Base-by-base conservation (phyloP, 164 flowering plant species). In the Tetrastigma voinierianum region DNA sequence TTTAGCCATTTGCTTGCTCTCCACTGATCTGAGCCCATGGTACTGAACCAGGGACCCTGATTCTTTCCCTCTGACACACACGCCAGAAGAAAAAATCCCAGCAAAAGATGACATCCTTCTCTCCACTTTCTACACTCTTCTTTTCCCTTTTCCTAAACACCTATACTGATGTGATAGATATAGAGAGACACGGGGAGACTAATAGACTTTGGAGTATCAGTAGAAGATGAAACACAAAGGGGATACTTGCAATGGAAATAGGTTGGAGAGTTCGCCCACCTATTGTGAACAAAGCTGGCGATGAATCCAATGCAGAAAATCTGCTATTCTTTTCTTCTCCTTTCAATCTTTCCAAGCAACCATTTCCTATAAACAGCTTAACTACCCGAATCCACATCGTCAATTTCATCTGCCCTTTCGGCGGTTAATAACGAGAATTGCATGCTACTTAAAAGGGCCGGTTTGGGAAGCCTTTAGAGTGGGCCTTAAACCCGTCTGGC, bases 21-120 rank as follows among this genome's bases (percentile, higher is more conserved):
- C 84, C 15, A 73, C 64, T 18, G 70, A 76, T 62, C 78, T 70
- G 19, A 83, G 82, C 43, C 84, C 89, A 73, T 65, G 77, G 54
- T 67, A 78, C 21, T 74, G 80, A 66, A 57, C 43, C 57, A 77
- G 16, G 64, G 84, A 74, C 1, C 70, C 67, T 56, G 61, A 61
- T 46, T 79, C 77, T 60, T 70, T 79, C 52, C 25, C 67, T 40
- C 73, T 70, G 21, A 72, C 47, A 9, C 72, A 47, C 63, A 77
- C 19, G 44, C 59, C 67, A 59, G 78, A 66, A 65, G 78, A 74
- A 72, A 74, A 73, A 66, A 69, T n/a, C 48, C 70, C 66, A 58
- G 73, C 73, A 51, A 78, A 54, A 44, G 58, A 53, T 51, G 65
- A 75, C 82, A 82, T 77, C 15, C 61, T 65, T 66, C 46, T 25